Conservation (phyloP, 805 yeast species). For the Yamadazyma insecticola region DNA sequence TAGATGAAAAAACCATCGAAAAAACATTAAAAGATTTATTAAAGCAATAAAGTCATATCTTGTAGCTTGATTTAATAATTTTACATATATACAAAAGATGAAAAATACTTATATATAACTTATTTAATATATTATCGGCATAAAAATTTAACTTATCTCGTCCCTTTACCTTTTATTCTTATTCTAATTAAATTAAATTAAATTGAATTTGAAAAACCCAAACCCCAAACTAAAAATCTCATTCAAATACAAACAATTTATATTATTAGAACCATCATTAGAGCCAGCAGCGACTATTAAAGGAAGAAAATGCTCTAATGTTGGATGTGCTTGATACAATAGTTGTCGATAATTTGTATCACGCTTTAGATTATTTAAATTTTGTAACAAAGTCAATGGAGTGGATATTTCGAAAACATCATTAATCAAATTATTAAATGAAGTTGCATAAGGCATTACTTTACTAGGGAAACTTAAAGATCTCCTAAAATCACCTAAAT, state of each 20-base stretch:
- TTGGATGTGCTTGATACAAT: constrained; percentile 61
- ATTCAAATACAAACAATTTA: constrained; percentile 43
- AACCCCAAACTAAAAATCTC: constrained; percentile 54
- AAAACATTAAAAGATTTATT: constrained; percentile 35
- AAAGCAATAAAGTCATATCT: no score
- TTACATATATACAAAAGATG: no score
- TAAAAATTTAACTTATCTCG: no score
- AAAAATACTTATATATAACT: background rate
- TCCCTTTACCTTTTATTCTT: no score
- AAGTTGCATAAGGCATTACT: constrained; percentile 44
- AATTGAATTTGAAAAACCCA: constrained; percentile 60
- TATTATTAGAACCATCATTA: constrained; percentile 35
- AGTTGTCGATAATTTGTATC: constrained; percentile 22
- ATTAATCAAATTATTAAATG: constrained; percentile 47
- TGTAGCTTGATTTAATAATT: background rate
- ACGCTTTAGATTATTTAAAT: constrained; percentile 10
- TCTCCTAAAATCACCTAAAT: constrained; percentile 50
- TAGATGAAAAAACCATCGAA: constrained; percentile 42
- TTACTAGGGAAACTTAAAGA: constrained; percentile 6
- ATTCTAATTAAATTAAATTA: no score
- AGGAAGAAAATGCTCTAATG: constrained; percentile 71
- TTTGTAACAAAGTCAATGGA: constrained; percentile 9
- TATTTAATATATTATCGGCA: no score
- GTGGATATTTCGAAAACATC: constrained; percentile 18
- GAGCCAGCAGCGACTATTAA: constrained; percentile 58